Evolutionary conservation across 2,329 filamentous ascomycete species (phyloP), one percentile per base, ranked within the genome.

Genomic region (Grosmannia serpens): DNA sequence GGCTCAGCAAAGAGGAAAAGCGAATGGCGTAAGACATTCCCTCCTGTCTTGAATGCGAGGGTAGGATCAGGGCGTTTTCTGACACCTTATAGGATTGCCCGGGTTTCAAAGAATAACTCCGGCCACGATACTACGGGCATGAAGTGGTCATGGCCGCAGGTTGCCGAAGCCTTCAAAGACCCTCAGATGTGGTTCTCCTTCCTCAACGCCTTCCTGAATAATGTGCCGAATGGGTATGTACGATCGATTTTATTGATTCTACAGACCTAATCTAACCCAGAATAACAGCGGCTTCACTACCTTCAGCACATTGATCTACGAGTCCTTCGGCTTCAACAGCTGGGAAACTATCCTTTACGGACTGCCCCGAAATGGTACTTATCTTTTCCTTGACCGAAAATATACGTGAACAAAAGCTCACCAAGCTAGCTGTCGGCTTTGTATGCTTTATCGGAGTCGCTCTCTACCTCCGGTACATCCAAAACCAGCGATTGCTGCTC

Each of bases 1-100:
- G 71, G 71, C 53, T 73, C 27, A 67, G 66, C 6, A 58, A 65
- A 6, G 67, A 69, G 57, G 70, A 73, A 64, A 72, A 66, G 62
- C 65, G 65, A 17, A 72, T 73, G 63, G 70, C 70, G 56, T 58
- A 33, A 44, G 49, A 24, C 9, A 17, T 9, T 26, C 22, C 3
- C 22, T 9, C 1, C 2, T 47, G 26, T 20, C 1, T 20, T n/a
- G 27, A 7, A 51, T 31, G 20, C 9, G 3, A 20, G 1, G 54
- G 11, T 13, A 33, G 6, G 31, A 10, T 6, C 5, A 33, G 38
- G 38, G 17, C 9, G 8, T 20, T 10, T 24, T 24, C 46, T 57
- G n/a, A 57, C 27, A 38, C 4, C 41, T 4, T 29, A 10, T 17
- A 57, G 55, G 4, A 31, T 57, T 13, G n/a, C n/a, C 4, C 56